Evolutionary conservation across 495 filamentous ascomycete species (phyloP), one percentile per base, ranked within the genome.

Genomic region (Penicillium verhagenii): DNA sequence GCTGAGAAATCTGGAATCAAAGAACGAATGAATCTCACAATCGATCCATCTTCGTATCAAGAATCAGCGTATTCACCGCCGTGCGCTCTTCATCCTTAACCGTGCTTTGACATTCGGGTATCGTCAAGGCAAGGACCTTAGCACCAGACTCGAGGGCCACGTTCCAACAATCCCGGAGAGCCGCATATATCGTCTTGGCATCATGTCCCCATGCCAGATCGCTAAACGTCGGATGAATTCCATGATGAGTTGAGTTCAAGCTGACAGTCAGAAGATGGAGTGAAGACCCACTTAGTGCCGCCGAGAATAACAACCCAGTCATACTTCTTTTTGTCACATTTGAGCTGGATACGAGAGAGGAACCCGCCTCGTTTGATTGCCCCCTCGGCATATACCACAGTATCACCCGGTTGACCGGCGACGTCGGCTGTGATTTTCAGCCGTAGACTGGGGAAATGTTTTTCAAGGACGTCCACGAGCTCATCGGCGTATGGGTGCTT

Each of bases 71-170:
- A 50, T 88, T 87, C 57, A 88, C 57, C 42, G 62, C 56, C 18
- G 73, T 63, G 2, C 82, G 71, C 20, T 58, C 70, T 9, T 59
- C 44, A 48, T 77, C 67, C 21, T 78, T 52, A 6, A 61, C 64
- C 37, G 45, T 43, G 3, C 43, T 54, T 2, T 66, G 69, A 11
- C 65, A 71, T 52, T 87, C 84, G 2, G 81, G 83, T 6, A 88
- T 73, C 0, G 84, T 88, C 42, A 86, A 67, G 0, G 83, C 78
- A 6, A 88, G 66, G 1, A 88, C 73, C 31, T 82, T 82, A 38
- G 75, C 65, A 2, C 75, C 75, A 5, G 68, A 64, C 3, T 56
- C 47, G 1, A 84, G 70, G 0, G 77, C 69, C 10, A 79, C 58
- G 13, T 74, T 67, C 79, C 79, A 85, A 26, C 72, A 52, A 5